A percentile compares a stretch with the other conserved stretches of the same genome.
Conservation (phyloP, 257 asterid species). For the Solanum raphanifolium region DNA sequence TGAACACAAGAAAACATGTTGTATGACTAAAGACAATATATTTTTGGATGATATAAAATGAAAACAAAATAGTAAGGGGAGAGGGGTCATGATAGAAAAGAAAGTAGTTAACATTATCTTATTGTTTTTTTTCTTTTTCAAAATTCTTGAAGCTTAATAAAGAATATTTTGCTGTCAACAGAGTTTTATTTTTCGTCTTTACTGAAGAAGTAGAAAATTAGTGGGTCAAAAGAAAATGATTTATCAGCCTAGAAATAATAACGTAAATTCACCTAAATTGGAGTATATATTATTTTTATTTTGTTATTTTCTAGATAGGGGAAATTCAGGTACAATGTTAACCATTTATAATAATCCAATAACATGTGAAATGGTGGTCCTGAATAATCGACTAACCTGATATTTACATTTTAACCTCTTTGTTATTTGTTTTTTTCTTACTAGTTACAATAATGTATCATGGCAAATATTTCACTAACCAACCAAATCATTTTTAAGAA, state of each 20-base stretch:
- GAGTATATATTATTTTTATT: background rate
- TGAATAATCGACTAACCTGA: background rate
- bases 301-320: background rate
- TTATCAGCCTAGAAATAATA: background rate
- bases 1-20: background rate
- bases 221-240: conserved; percentile 6
- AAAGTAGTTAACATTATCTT: background rate
- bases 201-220: background rate
- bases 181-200: background rate
- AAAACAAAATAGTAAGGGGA: background rate
- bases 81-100: background rate
- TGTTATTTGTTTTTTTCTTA: background rate
- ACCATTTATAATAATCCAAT: background rate
- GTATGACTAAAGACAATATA: background rate
- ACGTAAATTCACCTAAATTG: background rate
- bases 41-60: background rate
- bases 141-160: background rate
- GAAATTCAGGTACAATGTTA: background rate
- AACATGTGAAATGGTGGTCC: background rate
- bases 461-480: background rate
- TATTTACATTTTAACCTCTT: background rate
- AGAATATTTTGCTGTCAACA: background rate
- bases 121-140: background rate
- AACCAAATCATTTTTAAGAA: background rate
- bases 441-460: background rate